Evolutionary conservation across 75 land plant genomes (phyloP), one percentile per base, ranked within the genome.

Genomic region (Larix kaempferi): DNA sequence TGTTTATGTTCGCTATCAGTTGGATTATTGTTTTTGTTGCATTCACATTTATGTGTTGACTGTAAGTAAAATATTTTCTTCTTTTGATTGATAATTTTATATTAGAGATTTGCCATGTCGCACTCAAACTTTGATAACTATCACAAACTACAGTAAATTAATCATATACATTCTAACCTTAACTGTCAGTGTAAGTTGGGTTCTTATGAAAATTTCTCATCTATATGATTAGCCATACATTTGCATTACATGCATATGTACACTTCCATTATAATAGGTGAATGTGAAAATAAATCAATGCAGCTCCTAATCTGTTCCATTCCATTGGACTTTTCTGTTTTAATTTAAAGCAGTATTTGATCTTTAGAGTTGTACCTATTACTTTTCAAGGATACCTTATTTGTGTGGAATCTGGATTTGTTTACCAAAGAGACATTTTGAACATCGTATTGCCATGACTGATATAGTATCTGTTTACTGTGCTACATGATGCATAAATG

Each of bases 401-500:
- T 10, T 49, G 54, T 49, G 54, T 49, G 12, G 54, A 49, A 49
- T 69, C 44, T 69, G 25, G 52, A 41, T 69, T 35, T 17, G 33
- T 29, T 33, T 6, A 37, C 35, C 41, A 26, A 65, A 35, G 41
- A 65, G 19, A 33, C 49, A 69, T 69, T 69, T 22, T 39, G 4
- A 44, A 41, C n/a, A n/a, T 49, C 13, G 39, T 41, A 69, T 16
- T 41, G 1, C 37, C 35, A 56, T 66, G 52, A 17, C 23, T 66
- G 54, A 22, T 49, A 49, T 62, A 14, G 1, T 29, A 52, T 27
- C 59, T 27, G 63, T 64, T 73, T 14, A 7, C 25, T 72, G 15
- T n/a, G 19, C 37, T 22, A 26, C 21, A 39, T 71, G 21, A 44
- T 77, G 59, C 89, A 96, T 94, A 83, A 82, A 84, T 80, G 56